These are phyloP conservation scores for Fremontodendron californicum DNA, from an alignment of 345 rosid genomes.

Conservation along the genomic window DNA sequence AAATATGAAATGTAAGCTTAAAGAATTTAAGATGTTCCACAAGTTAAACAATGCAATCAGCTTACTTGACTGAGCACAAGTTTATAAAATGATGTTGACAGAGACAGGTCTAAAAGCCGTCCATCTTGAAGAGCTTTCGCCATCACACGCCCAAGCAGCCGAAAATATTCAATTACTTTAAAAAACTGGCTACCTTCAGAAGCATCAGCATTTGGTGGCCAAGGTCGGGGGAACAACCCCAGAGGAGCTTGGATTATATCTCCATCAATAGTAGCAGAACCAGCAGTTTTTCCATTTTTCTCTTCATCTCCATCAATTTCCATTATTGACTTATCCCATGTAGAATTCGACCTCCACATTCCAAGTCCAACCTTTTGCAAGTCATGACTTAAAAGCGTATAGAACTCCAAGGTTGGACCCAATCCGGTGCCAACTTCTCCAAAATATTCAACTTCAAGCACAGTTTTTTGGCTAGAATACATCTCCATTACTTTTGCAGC, in stretches of 20 bases:
- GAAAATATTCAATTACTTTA: constrained; percentile 78
- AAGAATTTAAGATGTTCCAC: not conserved
- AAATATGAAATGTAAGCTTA: too few relatives aligned
- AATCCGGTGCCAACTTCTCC: constrained; percentile 99
- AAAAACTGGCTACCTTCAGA: constrained; percentile 73
- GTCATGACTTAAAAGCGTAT: constrained; percentile 96
- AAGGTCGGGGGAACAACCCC: constrained; percentile 93
- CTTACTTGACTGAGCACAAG: constrained; percentile 89
- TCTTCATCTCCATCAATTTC: constrained; percentile 55
- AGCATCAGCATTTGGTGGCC: constrained; percentile 67
- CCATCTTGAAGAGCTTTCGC: constrained; percentile 99
- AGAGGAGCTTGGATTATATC: constrained; percentile 73
- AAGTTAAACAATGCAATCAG: not conserved
- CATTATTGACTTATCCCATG: constrained; percentile 44
- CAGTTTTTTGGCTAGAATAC: constrained; percentile 98
- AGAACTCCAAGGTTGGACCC: constrained; percentile 99
- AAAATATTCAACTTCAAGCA: constrained; percentile 98
- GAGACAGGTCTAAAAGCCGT: constrained; percentile 82
- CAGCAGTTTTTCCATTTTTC: constrained; percentile 39
- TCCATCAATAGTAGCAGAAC: constrained; percentile 34
- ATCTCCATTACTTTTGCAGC: constrained; percentile 99
- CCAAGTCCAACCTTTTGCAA: constrained; percentile 76
- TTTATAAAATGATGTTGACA: constrained; percentile 81
- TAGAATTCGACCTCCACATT: constrained; percentile 86
- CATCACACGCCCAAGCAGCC: constrained; percentile 91